Conservation (phyloP, 768 basidiomycete genomes). For the Lactarius sp. region DNA sequence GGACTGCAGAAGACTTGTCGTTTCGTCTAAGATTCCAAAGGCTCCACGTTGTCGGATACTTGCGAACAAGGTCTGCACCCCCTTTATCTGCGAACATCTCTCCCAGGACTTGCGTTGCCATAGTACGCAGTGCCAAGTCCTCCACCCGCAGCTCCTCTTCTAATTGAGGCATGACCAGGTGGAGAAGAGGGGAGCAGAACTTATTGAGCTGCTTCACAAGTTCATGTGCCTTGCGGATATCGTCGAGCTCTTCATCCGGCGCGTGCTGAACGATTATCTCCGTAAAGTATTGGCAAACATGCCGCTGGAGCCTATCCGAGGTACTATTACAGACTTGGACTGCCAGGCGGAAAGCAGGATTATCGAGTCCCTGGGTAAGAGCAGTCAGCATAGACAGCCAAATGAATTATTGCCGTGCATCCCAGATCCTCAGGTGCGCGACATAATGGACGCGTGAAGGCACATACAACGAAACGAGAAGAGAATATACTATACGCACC, state of each 20-base stretch:
- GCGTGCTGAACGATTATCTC: conserved; percentile 71
- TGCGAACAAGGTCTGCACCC: conserved; percentile 66
- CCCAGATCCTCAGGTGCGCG: neutral
- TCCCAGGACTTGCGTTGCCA: conserved; percentile 85
- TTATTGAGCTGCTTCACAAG: conserved; percentile 81
- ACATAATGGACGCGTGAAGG: neutral
- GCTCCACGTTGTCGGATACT: conserved; percentile 82
- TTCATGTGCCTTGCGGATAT: conserved; percentile 73
- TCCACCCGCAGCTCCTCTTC: conserved; percentile 86
- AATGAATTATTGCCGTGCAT: neutral
- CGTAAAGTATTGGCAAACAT: conserved; percentile 89
- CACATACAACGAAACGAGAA: neutral
- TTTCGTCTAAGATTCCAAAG: conserved; percentile 75
- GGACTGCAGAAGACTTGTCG: conserved; percentile 67
- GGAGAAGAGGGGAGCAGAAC: conserved; percentile 73
- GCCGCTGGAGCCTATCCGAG: conserved; percentile 81
- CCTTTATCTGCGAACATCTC: conserved; percentile 84
- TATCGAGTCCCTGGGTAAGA: conserved; percentile 53
- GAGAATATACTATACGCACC: conserved; percentile 43
- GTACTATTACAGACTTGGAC: conserved; percentile 81
- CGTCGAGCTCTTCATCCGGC: conserved; percentile 56
- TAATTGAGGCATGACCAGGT: conserved; percentile 88
- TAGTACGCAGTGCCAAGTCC: conserved; percentile 59
- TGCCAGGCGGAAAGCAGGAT: conserved; percentile 76
- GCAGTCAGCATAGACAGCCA: conserved; percentile 8